Percentiles rank a stretch among this genome's conserved stretches.
Evolutionary conservation across 768 basidiomycete species (phyloP).

Genomic region (Rhizopogon sp.): DNA sequence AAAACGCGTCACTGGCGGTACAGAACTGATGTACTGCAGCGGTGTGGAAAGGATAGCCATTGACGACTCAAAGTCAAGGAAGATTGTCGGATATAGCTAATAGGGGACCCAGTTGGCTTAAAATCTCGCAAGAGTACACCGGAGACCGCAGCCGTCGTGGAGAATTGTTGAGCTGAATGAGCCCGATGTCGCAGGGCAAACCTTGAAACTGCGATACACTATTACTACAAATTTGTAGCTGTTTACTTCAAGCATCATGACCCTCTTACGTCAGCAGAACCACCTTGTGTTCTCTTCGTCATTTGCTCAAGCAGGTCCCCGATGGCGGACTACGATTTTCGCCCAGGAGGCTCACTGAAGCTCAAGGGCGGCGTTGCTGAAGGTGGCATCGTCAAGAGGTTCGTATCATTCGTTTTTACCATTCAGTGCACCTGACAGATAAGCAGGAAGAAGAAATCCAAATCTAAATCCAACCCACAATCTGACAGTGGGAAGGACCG

Average conservation of each 20-base stretch:
- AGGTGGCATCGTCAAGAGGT: slow-evolving; percentile 85
- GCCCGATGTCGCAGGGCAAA: not conserved
- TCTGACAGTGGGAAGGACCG: slow-evolving; percentile 38
- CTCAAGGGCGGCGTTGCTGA: slow-evolving; percentile 79
- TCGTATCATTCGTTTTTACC: slow-evolving; percentile 18
- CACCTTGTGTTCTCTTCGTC: slow-evolving; percentile 10
- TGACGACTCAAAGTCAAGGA: not conserved
- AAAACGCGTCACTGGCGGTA: slow-evolving; percentile 74
- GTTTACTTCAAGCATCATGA: slow-evolving; percentile 15
- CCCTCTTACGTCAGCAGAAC: slow-evolving; percentile 26
- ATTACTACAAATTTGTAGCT: slow-evolving; percentile 15
- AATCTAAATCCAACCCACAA: slow-evolving; percentile 59
- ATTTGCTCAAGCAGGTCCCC: slow-evolving; percentile 10
- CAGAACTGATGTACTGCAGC: slow-evolving; percentile 59
- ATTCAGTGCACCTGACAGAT: slow-evolving; percentile 7
- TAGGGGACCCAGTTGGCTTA: not conserved
- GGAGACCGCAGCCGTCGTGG: not conserved
- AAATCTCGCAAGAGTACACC: not conserved
- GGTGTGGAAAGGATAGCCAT: slow-evolving; percentile 82
- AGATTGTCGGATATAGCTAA: not conserved
- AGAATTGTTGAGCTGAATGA: slow-evolving; percentile 1
- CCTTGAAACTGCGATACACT: not conserved
- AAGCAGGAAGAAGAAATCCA: slow-evolving; percentile 77
- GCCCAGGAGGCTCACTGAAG: slow-evolving; percentile 85
- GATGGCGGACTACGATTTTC: slow-evolving; percentile 87